Percentiles rank a stretch among this genome's conserved stretches.
Evolutionary conservation across 2,329 filamentous ascomycete species (phyloP).

Genomic region (Cytospora piceae): DNA sequence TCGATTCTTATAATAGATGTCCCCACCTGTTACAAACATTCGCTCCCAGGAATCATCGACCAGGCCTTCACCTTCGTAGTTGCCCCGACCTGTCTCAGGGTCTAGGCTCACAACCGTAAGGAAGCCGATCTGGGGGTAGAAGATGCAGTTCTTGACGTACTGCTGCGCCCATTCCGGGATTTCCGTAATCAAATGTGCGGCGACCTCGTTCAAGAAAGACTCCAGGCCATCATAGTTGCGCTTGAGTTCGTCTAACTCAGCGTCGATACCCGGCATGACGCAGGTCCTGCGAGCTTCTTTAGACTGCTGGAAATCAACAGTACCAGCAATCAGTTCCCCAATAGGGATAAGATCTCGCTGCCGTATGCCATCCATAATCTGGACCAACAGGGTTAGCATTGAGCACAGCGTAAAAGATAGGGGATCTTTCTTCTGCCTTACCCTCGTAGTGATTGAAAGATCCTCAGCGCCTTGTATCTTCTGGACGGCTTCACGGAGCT

Average conservation of each 20-base stretch:
- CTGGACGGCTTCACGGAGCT: slow-evolving; percentile 66
- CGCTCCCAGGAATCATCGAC: slow-evolving; percentile 71
- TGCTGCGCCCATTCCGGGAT: slow-evolving; percentile 63
- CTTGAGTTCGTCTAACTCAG: slow-evolving; percentile 77
- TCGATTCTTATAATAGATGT: slow-evolving; percentile 84
- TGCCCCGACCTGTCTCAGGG: slow-evolving; percentile 57
- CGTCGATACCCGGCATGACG: slow-evolving; percentile 72
- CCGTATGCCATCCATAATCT: slow-evolving; percentile 66
- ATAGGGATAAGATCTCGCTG: slow-evolving; percentile 63
- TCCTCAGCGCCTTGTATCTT: slow-evolving; percentile 58
- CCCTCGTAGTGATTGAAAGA: slow-evolving; percentile 59
- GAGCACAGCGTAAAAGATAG: slow-evolving; percentile 1
- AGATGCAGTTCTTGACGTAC: slow-evolving; percentile 75
- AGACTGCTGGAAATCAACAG: slow-evolving; percentile 80
- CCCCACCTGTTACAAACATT: slow-evolving; percentile 72
- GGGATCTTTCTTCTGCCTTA: slow-evolving; percentile 35
- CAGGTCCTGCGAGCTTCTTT: slow-evolving; percentile 72
- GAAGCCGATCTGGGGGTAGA: slow-evolving; percentile 91
- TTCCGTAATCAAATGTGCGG: slow-evolving; percentile 62
- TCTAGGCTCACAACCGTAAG: slow-evolving; percentile 74
- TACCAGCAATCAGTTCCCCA: slow-evolving; percentile 71
- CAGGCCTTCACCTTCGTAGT: slow-evolving; percentile 64
- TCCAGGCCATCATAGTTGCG: slow-evolving; percentile 78
- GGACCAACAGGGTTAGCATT: slow-evolving; percentile 25
- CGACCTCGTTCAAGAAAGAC: slow-evolving; percentile 70